These are phyloP conservation scores for Pyricularia sp. DNA, from an alignment of 2,329 filamentous ascomycete species.

Conservation along the genomic window DNA sequence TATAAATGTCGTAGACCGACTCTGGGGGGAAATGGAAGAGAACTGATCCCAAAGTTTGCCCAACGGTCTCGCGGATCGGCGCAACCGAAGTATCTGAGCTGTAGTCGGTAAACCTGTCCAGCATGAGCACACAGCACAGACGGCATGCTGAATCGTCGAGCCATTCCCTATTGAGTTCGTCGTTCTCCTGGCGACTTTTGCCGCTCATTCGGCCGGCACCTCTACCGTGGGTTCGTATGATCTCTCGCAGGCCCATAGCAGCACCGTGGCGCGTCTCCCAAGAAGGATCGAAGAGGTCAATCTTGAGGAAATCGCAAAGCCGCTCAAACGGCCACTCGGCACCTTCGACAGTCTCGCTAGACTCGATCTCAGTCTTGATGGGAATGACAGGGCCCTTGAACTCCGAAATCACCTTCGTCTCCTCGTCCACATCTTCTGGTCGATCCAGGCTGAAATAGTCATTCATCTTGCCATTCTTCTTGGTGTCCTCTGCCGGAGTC, in stretches of 20 bases:
- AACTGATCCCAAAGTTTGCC: constrained; percentile 84
- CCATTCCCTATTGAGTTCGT: constrained; percentile 72
- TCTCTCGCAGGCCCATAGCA: constrained; percentile 86
- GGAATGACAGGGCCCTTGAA: constrained; percentile 79
- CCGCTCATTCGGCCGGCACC: constrained; percentile 73
- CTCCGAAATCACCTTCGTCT: constrained; percentile 85
- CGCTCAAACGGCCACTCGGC: constrained; percentile 90
- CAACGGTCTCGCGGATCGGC: constrained; percentile 89
- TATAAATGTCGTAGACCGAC: constrained; percentile 79
- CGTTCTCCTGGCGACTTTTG: constrained; percentile 65
- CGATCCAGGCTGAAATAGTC: constrained; percentile 92
- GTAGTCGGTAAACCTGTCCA: constrained; percentile 96
- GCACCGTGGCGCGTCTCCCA: constrained; percentile 97
- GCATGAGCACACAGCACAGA: constrained; percentile 90
- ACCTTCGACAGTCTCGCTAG: constrained; percentile 67
- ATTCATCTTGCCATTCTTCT: constrained; percentile 53
- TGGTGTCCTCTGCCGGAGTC: constrained; percentile 43
- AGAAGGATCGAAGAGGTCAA: constrained; percentile 85
- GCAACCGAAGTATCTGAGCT: constrained; percentile 96
- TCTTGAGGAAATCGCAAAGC: constrained; percentile 84
- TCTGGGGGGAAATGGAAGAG: constrained; percentile 71
- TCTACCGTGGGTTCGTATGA: constrained; percentile 81
- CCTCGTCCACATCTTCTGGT: constrained; percentile 70
- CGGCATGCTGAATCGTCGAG: constrained; percentile 92
- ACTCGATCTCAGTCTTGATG: constrained; percentile 79